Evolutionary conservation across 1,284 basidiomycete genomes (phyloP).

Genomic region (Ustilago nuda): DNA sequence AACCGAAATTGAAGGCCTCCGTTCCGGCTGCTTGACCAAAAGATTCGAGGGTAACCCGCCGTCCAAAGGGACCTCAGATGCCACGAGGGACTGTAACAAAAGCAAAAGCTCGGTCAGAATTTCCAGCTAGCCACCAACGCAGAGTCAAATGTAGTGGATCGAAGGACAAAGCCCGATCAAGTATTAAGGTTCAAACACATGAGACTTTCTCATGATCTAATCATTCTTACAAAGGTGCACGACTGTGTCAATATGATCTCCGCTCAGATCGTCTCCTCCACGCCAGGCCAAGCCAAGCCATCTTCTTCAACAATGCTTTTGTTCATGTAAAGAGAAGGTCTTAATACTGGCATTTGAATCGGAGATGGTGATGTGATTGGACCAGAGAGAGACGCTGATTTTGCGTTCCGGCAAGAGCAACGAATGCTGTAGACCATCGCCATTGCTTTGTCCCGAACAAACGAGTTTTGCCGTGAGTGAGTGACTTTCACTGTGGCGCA

Average conservation of each 20-base stretch:
- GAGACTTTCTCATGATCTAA: constrained; percentile 19
- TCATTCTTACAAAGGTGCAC: constrained; percentile 6
- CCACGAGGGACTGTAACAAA: not conserved
- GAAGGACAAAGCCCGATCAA: not conserved
- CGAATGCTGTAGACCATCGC: not conserved
- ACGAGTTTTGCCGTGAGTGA: not conserved
- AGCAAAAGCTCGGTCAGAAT: not conserved
- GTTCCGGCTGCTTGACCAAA: too few species aligned
- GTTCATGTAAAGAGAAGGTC: not conserved
- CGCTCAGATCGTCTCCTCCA: not conserved
- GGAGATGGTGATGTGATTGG: not conserved
- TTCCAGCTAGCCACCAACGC: not conserved
- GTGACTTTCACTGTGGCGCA: not conserved
- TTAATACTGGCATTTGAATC: constrained; percentile 2
- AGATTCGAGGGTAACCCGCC: not conserved
- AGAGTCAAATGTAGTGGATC: not conserved
- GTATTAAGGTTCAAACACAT: not conserved
- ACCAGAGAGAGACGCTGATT: not conserved
- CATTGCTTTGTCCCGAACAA: not conserved
- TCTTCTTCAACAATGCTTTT: not conserved
- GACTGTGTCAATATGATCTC: not conserved
- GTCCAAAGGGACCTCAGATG: not conserved
- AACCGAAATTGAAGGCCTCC: not conserved
- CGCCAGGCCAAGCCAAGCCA: not conserved
- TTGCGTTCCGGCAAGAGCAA: not conserved